Evolutionary conservation across 1,139 yeast species (phyloP).

Genomic region (Eremothecium coryli): DNA sequence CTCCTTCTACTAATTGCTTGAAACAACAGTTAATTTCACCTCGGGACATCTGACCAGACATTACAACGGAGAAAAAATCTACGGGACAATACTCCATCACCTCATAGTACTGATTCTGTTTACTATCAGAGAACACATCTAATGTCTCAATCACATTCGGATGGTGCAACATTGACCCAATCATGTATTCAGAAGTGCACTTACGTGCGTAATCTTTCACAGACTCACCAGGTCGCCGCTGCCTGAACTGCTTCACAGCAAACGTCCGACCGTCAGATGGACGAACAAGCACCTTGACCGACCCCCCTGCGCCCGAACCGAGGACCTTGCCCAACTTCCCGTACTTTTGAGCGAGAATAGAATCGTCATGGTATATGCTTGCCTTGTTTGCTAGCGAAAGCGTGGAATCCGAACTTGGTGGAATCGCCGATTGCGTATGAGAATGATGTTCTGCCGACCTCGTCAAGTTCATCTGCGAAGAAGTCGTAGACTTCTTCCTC

Average conservation of each 20-base stretch:
- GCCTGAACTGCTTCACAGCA: slow-evolving; percentile 94
- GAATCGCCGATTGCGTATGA: slow-evolving; percentile 31
- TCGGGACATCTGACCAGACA: slow-evolving; percentile 88
- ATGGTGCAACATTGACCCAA: slow-evolving; percentile 91
- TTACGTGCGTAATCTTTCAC: slow-evolving; percentile 87
- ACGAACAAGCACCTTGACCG: slow-evolving; percentile 76
- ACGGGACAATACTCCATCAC: slow-evolving; percentile 97
- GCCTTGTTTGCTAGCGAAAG: slow-evolving; percentile 29
- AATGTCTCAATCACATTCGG: slow-evolving; percentile 90
- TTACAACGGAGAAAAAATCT: slow-evolving; percentile 93
- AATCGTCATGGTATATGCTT: slow-evolving; percentile 43
- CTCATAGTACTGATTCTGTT: slow-evolving; percentile 81
- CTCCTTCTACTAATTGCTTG: slow-evolving; percentile 79
- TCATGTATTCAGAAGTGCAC: slow-evolving; percentile 94
- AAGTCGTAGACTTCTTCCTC: slow-evolving; percentile 15
- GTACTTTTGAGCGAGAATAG: slow-evolving; percentile 71
- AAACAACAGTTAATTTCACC: slow-evolving; percentile 84
- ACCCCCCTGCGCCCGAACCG: slow-evolving; percentile 98
- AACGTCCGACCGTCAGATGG: slow-evolving; percentile 75
- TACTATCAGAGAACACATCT: slow-evolving; percentile 59
- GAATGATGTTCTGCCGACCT: slow-evolving; percentile 18
- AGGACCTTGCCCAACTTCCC: slow-evolving; percentile 82
- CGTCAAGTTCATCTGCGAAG: slow-evolving; percentile 5
- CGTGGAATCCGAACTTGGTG: slow-evolving; percentile 30
- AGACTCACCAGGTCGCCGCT: slow-evolving; percentile 73